A percentile compares a stretch with the other conserved stretches of the same genome.
These are phyloP conservation scores for Pythium folliculosum DNA, from an alignment of 352 stramenopile species.

Conservation along the genomic window DNA sequence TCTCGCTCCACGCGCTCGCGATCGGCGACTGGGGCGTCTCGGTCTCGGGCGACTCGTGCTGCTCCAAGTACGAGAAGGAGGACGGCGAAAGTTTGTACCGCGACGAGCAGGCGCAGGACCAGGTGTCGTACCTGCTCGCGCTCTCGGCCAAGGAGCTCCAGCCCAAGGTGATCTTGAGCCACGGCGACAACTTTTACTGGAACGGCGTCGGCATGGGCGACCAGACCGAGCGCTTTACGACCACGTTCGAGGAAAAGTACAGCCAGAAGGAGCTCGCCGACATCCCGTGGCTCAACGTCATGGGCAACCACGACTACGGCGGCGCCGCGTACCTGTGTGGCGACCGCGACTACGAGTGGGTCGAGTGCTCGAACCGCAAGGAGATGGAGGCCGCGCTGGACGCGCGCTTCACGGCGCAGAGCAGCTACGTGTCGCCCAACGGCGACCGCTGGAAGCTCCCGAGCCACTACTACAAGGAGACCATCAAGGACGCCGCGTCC, in stretches of 20 bases:
- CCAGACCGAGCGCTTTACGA: conserved; percentile 56
- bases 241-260: conserved; percentile 75
- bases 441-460: conserved; percentile 69
- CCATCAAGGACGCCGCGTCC: conserved; percentile 41
- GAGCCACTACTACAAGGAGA: conserved; percentile 73
- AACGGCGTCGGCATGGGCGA: conserved; percentile 60
- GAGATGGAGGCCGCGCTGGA: conserved; percentile 53
- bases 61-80: conserved; percentile 31
- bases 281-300: conserved; percentile 74
- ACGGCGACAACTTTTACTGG: conserved; percentile 88
- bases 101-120: conserved; percentile 40
- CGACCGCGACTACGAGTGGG: conserved; percentile 37
- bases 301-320: conserved; percentile 84
- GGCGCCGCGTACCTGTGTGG: conserved; percentile 71
- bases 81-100: conserved; percentile 22
- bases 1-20: conserved; percentile 25
- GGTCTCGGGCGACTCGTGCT: conserved; percentile 27
- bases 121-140: conserved; percentile 33
- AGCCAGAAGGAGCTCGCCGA: conserved; percentile 46
- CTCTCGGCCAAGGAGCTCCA: conserved; percentile 39
- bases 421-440: conserved; percentile 69
- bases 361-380: conserved; percentile 44
- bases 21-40: conserved; percentile 32
- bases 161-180: conserved; percentile 63
- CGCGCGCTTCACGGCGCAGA: conserved; percentile 63